Evolutionary conservation across 169 alveolate genomes (phyloP).

Genomic region (Plasmodium gallinaceum): DNA sequence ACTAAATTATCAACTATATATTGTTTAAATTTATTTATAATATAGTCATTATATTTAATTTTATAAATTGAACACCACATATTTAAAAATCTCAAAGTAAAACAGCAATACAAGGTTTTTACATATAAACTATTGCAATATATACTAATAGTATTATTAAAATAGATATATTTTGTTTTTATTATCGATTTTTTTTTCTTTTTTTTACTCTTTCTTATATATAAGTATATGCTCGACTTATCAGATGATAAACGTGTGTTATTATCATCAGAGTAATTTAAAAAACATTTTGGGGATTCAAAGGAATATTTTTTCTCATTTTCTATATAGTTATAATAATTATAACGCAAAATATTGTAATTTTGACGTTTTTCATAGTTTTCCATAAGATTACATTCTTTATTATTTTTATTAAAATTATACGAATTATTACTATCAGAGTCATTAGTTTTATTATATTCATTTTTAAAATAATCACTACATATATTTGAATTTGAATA

Average conservation of each 20-base stretch:
- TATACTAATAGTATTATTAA: constrained; percentile 26
- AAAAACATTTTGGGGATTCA: neutral
- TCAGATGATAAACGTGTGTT: constrained; percentile 14
- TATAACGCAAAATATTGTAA: constrained; percentile 30
- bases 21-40: constrained; percentile 19
- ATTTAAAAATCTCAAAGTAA: constrained; percentile 37
- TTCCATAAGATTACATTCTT: neutral
- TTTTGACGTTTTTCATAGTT: neutral
- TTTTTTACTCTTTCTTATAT: constrained; percentile 1
- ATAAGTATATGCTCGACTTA: constrained; percentile 41
- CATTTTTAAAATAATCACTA: neutral
- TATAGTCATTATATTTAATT: constrained; percentile 14
- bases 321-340: constrained; percentile 23
- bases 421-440: neutral
- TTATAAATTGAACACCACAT: constrained; percentile 23
- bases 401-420: neutral
- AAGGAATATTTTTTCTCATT: neutral
- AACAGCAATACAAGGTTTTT: constrained; percentile 70
- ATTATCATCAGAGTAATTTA: constrained; percentile 32
- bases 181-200: neutral
- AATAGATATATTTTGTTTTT: neutral
- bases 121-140: constrained; percentile 60
- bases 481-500: neutral
- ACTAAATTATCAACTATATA: constrained; percentile 45
- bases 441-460: neutral